Evolutionary conservation across 1,284 basidiomycete genomes (phyloP).

Genomic region (Somion occarium): DNA sequence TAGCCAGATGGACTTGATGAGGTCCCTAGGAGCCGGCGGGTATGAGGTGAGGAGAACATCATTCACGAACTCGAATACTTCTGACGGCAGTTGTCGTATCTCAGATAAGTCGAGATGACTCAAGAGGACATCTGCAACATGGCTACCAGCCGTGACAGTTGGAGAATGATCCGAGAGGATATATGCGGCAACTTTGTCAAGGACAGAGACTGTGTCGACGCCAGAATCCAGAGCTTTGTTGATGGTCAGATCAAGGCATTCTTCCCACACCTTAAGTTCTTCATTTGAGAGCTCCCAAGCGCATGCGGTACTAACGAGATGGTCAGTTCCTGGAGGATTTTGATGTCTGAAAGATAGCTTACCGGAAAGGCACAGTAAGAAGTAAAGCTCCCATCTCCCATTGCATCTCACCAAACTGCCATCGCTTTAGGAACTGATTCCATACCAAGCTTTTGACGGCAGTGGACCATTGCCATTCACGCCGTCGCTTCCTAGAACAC

Average conservation of each 20-base stretch:
- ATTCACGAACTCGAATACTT: slow-evolving; percentile 43
- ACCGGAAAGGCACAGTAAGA: slow-evolving; percentile 61
- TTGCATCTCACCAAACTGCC: slow-evolving; percentile 36
- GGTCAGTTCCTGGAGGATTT: neutral
- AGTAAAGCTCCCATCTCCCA: slow-evolving; percentile 56
- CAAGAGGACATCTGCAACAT: slow-evolving; percentile 56
- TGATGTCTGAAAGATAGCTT: slow-evolving; percentile 21
- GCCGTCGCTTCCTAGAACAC: slow-evolving; percentile 10
- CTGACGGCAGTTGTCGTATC: slow-evolving; percentile 41
- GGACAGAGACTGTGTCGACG: slow-evolving; percentile 42
- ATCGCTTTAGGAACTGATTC: slow-evolving; percentile 48
- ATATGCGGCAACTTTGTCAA: slow-evolving; percentile 48
- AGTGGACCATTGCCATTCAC: slow-evolving; percentile 35
- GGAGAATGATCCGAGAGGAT: slow-evolving; percentile 43
- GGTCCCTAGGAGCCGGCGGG: slow-evolving; percentile 53
- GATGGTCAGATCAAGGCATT: slow-evolving; percentile 45
- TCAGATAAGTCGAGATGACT: slow-evolving; percentile 46
- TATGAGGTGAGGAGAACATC: slow-evolving; percentile 57
- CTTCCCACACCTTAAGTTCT: slow-evolving; percentile 55
- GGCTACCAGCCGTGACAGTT: slow-evolving; percentile 37
- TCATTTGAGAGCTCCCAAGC: slow-evolving; percentile 51
- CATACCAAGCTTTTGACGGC: slow-evolving; percentile 46
- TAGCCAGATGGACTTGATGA: slow-evolving; percentile 55
- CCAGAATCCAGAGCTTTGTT: slow-evolving; percentile 56
- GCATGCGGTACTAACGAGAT: slow-evolving; percentile 28